Conservation (phyloP, 179 eudicot species). For the Amaranthus tricolor region DNA sequence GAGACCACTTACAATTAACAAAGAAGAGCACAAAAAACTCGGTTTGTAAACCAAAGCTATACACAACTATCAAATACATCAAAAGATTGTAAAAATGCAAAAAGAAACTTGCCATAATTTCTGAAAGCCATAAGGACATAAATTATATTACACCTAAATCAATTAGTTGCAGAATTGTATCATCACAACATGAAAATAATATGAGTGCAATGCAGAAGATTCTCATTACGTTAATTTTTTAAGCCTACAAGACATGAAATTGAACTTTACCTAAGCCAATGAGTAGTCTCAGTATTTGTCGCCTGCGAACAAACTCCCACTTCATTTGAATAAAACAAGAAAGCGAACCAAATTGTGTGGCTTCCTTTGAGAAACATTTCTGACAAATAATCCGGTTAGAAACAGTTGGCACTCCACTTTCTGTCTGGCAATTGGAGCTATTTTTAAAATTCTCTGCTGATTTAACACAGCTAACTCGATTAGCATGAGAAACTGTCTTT, state of each 20-base stretch:
- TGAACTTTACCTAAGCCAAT: constrained; percentile 58
- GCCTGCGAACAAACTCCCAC: constrained; percentile 80
- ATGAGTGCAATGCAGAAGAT: not conserved
- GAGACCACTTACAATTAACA: not conserved
- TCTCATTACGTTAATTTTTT: not conserved
- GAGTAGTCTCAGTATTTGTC: constrained; percentile 53
- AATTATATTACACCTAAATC: not conserved
- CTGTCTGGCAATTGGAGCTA: constrained; percentile 22
- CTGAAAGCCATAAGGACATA: not conserved
- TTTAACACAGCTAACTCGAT: constrained; percentile 17
- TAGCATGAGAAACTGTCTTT: constrained; percentile 37
- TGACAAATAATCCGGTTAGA: constrained; percentile 52
- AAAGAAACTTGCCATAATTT: not conserved
- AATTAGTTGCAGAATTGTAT: not conserved
- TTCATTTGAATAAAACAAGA: constrained; percentile 44
- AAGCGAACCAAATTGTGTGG: constrained; percentile 39
- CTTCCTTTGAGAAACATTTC: constrained; percentile 54
- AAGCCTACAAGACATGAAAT: not conserved
- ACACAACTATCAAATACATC: too few species aligned
- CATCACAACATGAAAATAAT: not conserved
- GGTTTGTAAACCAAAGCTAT: not conserved
- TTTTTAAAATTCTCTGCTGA: constrained; percentile 20
- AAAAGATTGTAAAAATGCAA: too few species aligned
- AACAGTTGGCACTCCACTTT: constrained; percentile 29
- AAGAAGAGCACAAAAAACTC: not conserved